Evolutionary conservation across 164 flowering plant species (phyloP), one percentile per base, ranked within the genome.

Genomic region (Stephania cephalantha): DNA sequence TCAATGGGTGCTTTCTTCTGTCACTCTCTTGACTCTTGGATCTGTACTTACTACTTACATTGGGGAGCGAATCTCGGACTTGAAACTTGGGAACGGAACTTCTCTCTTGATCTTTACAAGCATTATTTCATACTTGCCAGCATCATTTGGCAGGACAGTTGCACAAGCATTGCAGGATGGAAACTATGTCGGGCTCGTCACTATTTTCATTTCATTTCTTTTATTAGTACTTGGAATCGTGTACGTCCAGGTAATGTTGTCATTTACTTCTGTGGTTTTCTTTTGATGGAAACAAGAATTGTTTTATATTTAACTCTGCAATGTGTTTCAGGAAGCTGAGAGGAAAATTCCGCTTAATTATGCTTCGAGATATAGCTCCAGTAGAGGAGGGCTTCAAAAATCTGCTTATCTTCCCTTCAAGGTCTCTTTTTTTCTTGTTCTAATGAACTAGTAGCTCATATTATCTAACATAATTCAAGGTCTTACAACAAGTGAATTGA

Each of bases 11-110:
- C 71, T 96, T 61, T 88, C 99, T 46, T 87, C 99, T 35, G 89
- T 96, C 72, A 82, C 86, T 52, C 76, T 96, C 42, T 81, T 96
- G 83, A 92, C 97, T 22, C 93, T 96, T 75, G 99, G 99, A 46
- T 88, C 99, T n/a, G 93, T 88, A 42, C 78, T 92, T 61, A 96
- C 99, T 35, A 96, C 97, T 7, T 93, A 90, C 77, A 86, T 96
- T 75, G 99, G 99, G 52, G 99, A 96, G 78, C 83, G 87, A 71
- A 96, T 96, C 69, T 80, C 97, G 65, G 99, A 96, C 81, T 86
- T 96, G 29, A 96, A 96, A 85, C 99, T 96, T 77, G 99, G 99
- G 83, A 96, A 96, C 81, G 99, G 99, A 15, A 96, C 99, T 72
- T 96, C 99, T 42, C 92, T 96, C 74, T 80, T 93, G 79, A 96